A percentile compares a stretch with the other conserved stretches of the same genome.
Conservation (phyloP, 768 basidiomycete species). For the Boletus subparvulus region DNA sequence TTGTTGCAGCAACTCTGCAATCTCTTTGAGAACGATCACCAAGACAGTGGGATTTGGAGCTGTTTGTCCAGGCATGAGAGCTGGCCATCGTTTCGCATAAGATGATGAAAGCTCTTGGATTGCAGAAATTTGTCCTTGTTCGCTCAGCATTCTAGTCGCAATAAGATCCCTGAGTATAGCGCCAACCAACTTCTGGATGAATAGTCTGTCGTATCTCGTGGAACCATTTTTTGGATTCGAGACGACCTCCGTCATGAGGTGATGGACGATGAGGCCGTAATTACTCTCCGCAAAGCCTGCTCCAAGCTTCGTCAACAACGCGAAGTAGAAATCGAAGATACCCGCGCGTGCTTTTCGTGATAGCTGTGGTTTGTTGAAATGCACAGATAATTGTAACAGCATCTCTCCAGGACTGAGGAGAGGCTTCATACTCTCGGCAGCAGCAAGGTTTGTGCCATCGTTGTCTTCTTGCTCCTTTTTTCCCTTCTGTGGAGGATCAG, state of each 20-base stretch:
- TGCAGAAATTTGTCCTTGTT: conserved; percentile 90
- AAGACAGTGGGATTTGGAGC: conserved; percentile 68
- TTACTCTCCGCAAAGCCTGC: conserved; percentile 76
- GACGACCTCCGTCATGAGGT: conserved; percentile 78
- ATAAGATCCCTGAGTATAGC: conserved; percentile 83
- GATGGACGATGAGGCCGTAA: conserved; percentile 74
- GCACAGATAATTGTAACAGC: conserved; percentile 73
- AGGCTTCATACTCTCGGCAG: conserved; percentile 58
- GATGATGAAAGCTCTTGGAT: conserved; percentile 80
- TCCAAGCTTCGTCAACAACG: conserved; percentile 75
- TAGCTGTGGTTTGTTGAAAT: conserved; percentile 73
- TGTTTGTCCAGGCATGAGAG: conserved; percentile 82
- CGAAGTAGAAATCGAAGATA: conserved; percentile 85
- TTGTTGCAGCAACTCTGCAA: conserved; percentile 81
- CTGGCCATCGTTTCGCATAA: conserved; percentile 91
- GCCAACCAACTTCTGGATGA: conserved; percentile 70
- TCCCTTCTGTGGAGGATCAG: conserved; percentile 53
- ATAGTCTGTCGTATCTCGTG: conserved; percentile 71
- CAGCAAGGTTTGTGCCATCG: conserved; percentile 48
- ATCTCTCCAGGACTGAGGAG: conserved; percentile 76
- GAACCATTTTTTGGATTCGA: conserved; percentile 51
- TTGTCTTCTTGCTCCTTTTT: conserved; percentile 66
- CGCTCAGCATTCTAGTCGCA: conserved; percentile 84
- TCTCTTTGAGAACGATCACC: conserved; percentile 75
- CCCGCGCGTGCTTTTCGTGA: conserved; percentile 77